A percentile compares a stretch with the other conserved stretches of the same genome.
phyloP scores from a whole-genome alignment of 1,139 yeast genomes.

The Spathaspora sp. region DNA sequence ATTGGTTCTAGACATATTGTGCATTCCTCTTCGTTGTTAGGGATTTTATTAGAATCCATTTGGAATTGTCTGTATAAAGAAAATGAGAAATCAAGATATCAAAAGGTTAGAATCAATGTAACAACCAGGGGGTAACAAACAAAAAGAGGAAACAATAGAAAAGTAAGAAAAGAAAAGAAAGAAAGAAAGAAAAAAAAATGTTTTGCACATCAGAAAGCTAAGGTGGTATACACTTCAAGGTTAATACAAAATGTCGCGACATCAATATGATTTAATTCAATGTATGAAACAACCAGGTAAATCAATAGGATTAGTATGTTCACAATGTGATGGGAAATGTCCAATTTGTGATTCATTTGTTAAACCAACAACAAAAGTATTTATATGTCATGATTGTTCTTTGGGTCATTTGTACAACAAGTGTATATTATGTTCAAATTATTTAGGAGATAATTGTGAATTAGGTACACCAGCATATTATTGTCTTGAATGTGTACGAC shows the following conservation, averaged over 20 bases:
- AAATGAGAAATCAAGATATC: not conserved
- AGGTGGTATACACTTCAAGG: not conserved
- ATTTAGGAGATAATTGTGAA: slow-evolving; percentile 42
- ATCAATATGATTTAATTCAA: slow-evolving; percentile 81
- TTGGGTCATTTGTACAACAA: slow-evolving; percentile 62
- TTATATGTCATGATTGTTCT: slow-evolving; percentile 84
- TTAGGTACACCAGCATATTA: slow-evolving; percentile 67
- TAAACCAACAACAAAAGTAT: slow-evolving; percentile 67
- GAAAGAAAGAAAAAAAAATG: not conserved
- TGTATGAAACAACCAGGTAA: slow-evolving; percentile 89
- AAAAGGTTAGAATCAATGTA: no score
- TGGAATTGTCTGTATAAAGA: not conserved
- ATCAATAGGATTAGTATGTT: slow-evolving; percentile 67
- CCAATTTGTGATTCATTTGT: slow-evolving; percentile 90
- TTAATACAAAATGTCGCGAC: slow-evolving; percentile 66
- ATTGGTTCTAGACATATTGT: slow-evolving; percentile 50
- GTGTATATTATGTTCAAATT: slow-evolving; percentile 74
- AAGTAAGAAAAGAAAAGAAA: not conserved
- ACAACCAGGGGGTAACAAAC: slow-evolving; percentile 1
- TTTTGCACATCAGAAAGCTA: not conserved
- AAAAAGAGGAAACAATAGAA: slow-evolving; percentile 2
- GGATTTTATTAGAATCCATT: not conserved
- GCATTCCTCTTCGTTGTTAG: slow-evolving; percentile 34
- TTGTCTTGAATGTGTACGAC: slow-evolving; percentile 80
- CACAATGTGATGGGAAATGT: slow-evolving; percentile 88